Evolutionary conservation across 2,329 filamentous ascomycete species (phyloP).

Genomic region (Aspergillus texensis): DNA sequence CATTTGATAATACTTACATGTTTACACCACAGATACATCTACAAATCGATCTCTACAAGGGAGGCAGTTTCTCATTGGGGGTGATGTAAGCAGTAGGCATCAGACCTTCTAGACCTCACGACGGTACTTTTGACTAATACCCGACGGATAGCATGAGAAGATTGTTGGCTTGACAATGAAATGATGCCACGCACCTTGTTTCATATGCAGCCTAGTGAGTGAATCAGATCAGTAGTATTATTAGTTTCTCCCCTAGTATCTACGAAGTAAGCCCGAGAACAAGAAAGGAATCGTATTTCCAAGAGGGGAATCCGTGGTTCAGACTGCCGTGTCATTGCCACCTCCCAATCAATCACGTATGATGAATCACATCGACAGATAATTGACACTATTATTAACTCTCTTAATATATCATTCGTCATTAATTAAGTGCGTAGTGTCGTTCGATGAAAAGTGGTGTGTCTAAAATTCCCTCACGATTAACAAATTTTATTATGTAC

Average conservation of each 20-base stretch:
- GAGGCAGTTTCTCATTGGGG: not conserved
- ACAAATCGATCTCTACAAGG: not conserved
- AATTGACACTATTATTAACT: not conserved
- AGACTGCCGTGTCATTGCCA: conserved; percentile 12
- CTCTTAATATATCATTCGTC: not conserved
- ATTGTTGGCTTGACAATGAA: conserved; percentile 11
- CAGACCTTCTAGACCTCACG: not conserved
- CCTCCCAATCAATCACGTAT: conserved; percentile 21
- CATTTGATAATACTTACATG: not conserved
- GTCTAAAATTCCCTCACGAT: not conserved
- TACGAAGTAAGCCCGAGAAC: not conserved
- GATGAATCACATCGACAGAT: conserved; percentile 19
- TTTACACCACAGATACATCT: not conserved
- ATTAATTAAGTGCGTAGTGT: not conserved
- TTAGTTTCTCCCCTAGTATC: not conserved
- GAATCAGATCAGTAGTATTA: not conserved
- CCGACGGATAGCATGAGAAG: conserved; percentile 11
- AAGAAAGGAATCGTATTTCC: conserved; percentile 2
- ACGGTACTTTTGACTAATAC: conserved; percentile 12
- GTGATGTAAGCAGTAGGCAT: not conserved
- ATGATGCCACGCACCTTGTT: conserved; percentile 25
- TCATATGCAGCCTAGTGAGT: conserved; percentile 7
- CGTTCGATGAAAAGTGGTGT: not conserved
- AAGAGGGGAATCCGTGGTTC: conserved; percentile 13
- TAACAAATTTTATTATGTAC: not conserved